These are phyloP conservation scores for Phialophora verrucosa DNA, from an alignment of 2,329 filamentous ascomycete genomes.

Conservation along the genomic window DNA sequence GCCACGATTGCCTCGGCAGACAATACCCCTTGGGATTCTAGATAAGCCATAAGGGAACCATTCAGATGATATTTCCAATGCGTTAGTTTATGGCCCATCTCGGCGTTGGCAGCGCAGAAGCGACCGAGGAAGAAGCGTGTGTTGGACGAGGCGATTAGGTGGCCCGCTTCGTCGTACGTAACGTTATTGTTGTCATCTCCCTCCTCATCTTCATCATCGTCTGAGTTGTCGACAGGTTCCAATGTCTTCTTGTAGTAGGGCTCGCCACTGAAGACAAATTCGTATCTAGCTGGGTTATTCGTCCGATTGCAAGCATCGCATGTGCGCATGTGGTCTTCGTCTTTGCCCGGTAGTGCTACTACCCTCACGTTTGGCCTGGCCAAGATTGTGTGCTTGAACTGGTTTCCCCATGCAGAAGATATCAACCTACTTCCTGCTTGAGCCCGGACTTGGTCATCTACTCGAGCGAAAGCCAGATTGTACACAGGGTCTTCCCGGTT, in stretches of 20 bases:
- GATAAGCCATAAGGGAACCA: conserved; percentile 69
- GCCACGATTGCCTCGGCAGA: conserved; percentile 63
- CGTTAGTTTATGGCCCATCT: conserved; percentile 71
- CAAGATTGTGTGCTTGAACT: conserved; percentile 70
- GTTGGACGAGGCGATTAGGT: conserved; percentile 51
- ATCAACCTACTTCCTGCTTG: conserved; percentile 73
- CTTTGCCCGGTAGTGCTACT: conserved; percentile 21
- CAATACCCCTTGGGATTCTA: conserved; percentile 65
- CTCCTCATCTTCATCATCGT: conserved; percentile 47
- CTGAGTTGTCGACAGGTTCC: conserved; percentile 63
- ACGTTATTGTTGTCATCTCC: conserved; percentile 43
- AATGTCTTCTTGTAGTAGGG: conserved; percentile 71
- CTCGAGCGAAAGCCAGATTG: conserved; percentile 69
- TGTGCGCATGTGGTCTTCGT: conserved; percentile 41
- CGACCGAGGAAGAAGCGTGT: conserved; percentile 61
- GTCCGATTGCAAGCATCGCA: conserved; percentile 75
- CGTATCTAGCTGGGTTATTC: conserved; percentile 69
- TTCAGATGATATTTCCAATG: conserved; percentile 81
- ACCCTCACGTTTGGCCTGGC: conserved; percentile 68
- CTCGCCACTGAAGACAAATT: conserved; percentile 67
- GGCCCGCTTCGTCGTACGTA: conserved; percentile 55
- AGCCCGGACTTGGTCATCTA: conserved; percentile 72
- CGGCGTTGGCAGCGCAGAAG: conserved; percentile 68
- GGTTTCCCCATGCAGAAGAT: conserved; percentile 71
- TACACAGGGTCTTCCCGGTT: conserved; percentile 68